Conservation (phyloP, 139 green algal genomes). For the Micractinium conductrix region DNA sequence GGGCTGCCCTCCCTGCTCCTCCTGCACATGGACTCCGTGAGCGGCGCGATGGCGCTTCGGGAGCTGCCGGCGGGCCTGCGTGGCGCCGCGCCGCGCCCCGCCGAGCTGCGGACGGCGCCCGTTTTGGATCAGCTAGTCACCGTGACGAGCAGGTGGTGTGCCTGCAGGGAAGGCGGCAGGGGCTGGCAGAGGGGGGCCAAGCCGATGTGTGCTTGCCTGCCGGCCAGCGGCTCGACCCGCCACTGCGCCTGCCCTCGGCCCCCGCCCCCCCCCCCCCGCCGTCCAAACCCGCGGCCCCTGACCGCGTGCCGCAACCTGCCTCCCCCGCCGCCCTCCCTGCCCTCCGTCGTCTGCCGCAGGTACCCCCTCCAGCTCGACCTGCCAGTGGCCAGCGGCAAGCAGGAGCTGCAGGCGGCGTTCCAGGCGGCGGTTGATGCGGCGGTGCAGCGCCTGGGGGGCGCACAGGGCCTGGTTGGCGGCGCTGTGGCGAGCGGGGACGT, state of each 20-base stretch:
- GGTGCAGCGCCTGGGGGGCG: not conserved
- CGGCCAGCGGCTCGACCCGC: no score
- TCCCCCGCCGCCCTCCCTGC: not conserved
- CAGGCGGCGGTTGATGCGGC: not conserved
- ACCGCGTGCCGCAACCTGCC: no score
- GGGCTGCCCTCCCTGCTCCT: constrained; percentile 19
- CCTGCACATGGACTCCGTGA: constrained; percentile 27
- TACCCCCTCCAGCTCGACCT: not conserved
- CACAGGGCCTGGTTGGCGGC: not conserved
- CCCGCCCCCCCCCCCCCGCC: no score
- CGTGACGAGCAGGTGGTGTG: no score
- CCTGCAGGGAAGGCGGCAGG: constrained; percentile 11
- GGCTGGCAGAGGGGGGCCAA: no score
- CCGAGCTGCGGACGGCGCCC: not conserved
- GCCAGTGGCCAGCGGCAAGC: constrained; percentile 2
- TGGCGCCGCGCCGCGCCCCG: not conserved
- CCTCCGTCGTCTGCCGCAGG: constrained; percentile 10
- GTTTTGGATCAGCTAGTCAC: constrained; percentile 25
- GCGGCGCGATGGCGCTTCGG: not conserved
- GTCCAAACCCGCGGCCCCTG: no score
- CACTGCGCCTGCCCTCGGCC: not conserved
- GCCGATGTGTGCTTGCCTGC: not conserved
- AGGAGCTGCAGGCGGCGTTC: constrained; percentile 29
- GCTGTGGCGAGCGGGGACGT: not conserved
- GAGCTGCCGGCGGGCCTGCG: not conserved